Evolutionary conservation across 352 stramenopile genomes (phyloP).

Genomic region (Phytophthora sansomeana): DNA sequence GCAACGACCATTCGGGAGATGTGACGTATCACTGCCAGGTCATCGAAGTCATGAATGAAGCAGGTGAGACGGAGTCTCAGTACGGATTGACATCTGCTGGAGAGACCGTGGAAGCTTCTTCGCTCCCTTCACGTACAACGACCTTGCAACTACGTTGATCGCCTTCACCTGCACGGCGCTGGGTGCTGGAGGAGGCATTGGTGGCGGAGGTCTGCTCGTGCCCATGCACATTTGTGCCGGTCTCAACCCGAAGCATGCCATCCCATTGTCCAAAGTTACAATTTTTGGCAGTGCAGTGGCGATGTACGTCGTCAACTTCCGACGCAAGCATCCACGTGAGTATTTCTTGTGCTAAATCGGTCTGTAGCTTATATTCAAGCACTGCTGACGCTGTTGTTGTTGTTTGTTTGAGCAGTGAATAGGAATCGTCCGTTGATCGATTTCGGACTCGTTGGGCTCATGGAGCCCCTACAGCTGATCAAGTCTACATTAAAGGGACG

Average conservation of each 20-base stretch:
- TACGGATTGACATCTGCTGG: conserved; percentile 38
- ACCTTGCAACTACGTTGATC: conserved; percentile 68
- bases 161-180: conserved; percentile 85
- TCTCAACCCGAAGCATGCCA: conserved; percentile 93
- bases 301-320: conserved; percentile 94
- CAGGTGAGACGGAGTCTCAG: conserved; percentile 34
- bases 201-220: conserved; percentile 95
- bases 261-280: conserved; percentile 97
- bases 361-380: neutral
- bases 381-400: neutral
- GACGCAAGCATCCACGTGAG: conserved; percentile 91
- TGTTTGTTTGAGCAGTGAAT: conserved; percentile 42
- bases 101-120: conserved; percentile 59
- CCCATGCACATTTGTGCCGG: conserved; percentile 96
- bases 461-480: conserved; percentile 90
- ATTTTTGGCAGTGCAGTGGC: conserved; percentile 96
- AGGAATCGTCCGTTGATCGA: conserved; percentile 95
- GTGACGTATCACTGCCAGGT: conserved; percentile 60
- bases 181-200: conserved; percentile 90
- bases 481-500: conserved; percentile 57
- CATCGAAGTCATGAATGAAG: conserved; percentile 36
- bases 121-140: conserved; percentile 62
- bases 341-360: too few relatives aligned
- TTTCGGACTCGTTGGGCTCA: conserved; percentile 97
- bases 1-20: conserved; percentile 51